These are phyloP conservation scores for Brettanomyces nanus DNA, from an alignment of 805 yeast genomes.

Conservation along the genomic window DNA sequence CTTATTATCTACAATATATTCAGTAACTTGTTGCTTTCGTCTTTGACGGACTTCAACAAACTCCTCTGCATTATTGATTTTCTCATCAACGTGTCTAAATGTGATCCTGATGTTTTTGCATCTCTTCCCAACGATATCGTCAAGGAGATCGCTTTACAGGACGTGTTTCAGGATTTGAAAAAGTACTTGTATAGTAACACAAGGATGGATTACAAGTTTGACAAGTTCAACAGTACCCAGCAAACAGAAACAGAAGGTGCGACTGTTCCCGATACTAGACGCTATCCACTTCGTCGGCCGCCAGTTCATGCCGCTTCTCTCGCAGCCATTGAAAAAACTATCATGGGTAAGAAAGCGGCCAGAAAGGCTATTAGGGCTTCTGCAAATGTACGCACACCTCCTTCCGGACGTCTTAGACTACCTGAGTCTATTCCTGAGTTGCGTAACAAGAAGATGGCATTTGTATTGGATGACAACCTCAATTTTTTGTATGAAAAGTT, in stretches of 20 bases:
- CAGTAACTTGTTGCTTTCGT: conserved; percentile 5
- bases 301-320: conserved; percentile 3
- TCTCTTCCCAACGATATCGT: conserved; percentile 18
- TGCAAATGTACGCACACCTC: no score
- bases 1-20: conserved; percentile 11
- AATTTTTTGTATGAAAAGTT: conserved; percentile 10
- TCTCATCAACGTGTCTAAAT: conserved; percentile 13
- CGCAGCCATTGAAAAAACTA: conserved; percentile 2
- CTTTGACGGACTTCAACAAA: conserved; percentile 8
- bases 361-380: neutral
- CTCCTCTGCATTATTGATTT: conserved; percentile 20
- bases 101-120: conserved; percentile 14
- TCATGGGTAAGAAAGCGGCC: conserved; percentile 1
- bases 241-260: conserved; percentile 3
- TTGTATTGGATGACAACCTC: conserved; percentile 8
- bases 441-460: neutral
- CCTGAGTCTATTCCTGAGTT: neutral
- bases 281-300: conserved; percentile 1
- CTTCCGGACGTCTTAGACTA: neutral
- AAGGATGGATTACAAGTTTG: conserved; percentile 19
- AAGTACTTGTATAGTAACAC: conserved; percentile 9
- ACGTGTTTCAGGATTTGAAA: conserved; percentile 9
- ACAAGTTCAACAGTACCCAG: no score
- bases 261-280: neutral
- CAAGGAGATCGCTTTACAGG: conserved; percentile 1